Base-by-base conservation (phyloP, 2,329 filamentous ascomycete genomes). In the Cladorrhinum sp. region DNA sequence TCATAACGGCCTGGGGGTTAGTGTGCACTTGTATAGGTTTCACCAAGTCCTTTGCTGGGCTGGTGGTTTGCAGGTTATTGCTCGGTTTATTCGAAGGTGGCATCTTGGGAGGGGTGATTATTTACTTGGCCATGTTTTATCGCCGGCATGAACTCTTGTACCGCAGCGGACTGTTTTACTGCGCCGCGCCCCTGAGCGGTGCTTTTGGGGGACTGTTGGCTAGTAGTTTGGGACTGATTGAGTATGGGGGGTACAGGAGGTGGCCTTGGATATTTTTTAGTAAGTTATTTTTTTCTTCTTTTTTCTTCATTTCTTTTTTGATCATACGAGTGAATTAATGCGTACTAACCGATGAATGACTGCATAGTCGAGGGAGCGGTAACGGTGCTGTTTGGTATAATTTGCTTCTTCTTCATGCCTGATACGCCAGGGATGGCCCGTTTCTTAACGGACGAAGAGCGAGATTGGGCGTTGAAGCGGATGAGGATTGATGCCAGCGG, bases 101-200 rank as follows among this genome's bases (percentile, higher is more conserved):
- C 5, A 72, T 87, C 0, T 81, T 83, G 64, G 81, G 82, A 2
- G 83, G 83, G 2, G 81, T 88, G 73, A 65, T 81, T 71, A 56
- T 81, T 73, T 88, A 88, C 66, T 60, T 70, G 2, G 65, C 65
- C 22, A 66, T 66, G 52, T 78, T 89, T 1, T 85, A 82, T 1
- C 87, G 85, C 65, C 89, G 87, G 83, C 90, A 90, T 66, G 84
- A 82, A 67, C 78, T 65, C 62, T 60, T 65, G n/a, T 67, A 52
- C 57, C 63, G 62, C 13, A 65, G 54, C 56, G 69, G 62, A 83
- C 85, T 87, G 48, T 89, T 90, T 76, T 90, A 90, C 75, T 88
- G 85, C 2, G 86, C 86, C 0, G 87, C 87, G 0, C 86, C 88
- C 0, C 75, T 91, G 0, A 85, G 86, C 0, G 88, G 88, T 0